Percentiles rank a stretch among this genome's conserved stretches.
Conservation (phyloP, 768 basidiomycete genomes). For the Pleurotus pulmonarius region DNA sequence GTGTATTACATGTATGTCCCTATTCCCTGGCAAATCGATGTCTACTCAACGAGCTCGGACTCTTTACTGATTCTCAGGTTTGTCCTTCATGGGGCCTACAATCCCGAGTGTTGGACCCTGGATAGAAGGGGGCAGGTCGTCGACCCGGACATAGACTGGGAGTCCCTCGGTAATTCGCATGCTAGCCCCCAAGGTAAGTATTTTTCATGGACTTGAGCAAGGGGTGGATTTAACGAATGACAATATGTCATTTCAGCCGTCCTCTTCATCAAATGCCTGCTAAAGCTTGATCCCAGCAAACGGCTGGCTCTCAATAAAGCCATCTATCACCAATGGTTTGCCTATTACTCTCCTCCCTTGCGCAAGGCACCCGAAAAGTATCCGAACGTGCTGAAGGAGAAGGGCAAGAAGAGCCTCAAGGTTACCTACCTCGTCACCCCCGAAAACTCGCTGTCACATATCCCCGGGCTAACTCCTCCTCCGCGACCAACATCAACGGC, state of each 20-base stretch:
- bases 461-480: neutral
- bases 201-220: neutral
- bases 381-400: neutral
- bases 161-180: slow-evolving; percentile 30
- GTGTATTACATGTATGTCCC: slow-evolving; percentile 78
- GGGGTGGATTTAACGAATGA: neutral
- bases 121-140: slow-evolving; percentile 28
- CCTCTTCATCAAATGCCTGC: slow-evolving; percentile 63
- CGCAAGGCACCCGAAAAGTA: neutral
- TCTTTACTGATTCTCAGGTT: slow-evolving; percentile 68
- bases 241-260: slow-evolving; percentile 26
- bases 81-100: slow-evolving; percentile 59
- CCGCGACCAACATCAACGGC: neutral
- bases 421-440: neutral
- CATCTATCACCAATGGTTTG: slow-evolving; percentile 75
- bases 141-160: slow-evolving; percentile 61
- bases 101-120: slow-evolving; percentile 55
- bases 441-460: neutral
- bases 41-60: slow-evolving; percentile 5
- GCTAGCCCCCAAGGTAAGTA: slow-evolving; percentile 47
- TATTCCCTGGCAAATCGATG: neutral
- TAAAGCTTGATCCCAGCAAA: slow-evolving; percentile 55
- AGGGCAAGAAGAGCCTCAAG: neutral
- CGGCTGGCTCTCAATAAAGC: slow-evolving; percentile 73
- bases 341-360: slow-evolving; percentile 6